Evolutionary conservation across 257 asterid genomes (phyloP).

Genomic region (Nicotiana sylvestris): DNA sequence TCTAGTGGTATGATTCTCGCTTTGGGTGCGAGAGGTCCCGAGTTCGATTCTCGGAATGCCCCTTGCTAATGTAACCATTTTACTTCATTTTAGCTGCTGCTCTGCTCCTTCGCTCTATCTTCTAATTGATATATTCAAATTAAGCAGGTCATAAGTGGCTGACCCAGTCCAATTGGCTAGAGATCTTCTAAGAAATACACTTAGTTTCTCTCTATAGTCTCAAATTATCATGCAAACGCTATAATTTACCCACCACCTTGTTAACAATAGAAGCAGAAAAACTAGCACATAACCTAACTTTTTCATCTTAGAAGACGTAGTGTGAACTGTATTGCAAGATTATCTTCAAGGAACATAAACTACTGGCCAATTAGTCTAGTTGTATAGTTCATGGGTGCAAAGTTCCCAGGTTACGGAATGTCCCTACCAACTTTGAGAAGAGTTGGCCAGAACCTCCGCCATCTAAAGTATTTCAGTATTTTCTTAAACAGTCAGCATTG

Average conservation of each 20-base stretch:
- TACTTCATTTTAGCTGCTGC: neutral
- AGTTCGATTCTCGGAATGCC: constrained; percentile 83
- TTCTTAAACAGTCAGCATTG: neutral
- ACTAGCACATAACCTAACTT: neutral
- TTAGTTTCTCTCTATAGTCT: too few relatives aligned
- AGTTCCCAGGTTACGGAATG: constrained; percentile 77
- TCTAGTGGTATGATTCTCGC: constrained; percentile 85
- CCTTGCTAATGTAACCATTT: constrained; percentile 19
- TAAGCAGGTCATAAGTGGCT: too few relatives aligned
- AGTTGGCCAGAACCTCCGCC: too few relatives aligned
- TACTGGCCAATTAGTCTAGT: constrained; percentile 70
- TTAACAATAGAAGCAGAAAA: too few relatives aligned
- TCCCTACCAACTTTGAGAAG: constrained; percentile 30
- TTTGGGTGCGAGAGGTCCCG: constrained; percentile 79
- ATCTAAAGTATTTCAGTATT: neutral
- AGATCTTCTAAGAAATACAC: too few relatives aligned
- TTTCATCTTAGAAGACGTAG: neutral
- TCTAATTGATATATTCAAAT: neutral
- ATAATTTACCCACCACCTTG: too few relatives aligned
- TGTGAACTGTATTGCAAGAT: neutral
- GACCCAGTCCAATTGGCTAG: too few relatives aligned
- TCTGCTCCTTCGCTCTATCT: neutral
- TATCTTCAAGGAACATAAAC: neutral
- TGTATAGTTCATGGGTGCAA: constrained; percentile 80
- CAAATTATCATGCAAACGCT: too few relatives aligned